phyloP scores from a whole-genome alignment of 441 rosid genomes.

The Omphalea diandra region DNA sequence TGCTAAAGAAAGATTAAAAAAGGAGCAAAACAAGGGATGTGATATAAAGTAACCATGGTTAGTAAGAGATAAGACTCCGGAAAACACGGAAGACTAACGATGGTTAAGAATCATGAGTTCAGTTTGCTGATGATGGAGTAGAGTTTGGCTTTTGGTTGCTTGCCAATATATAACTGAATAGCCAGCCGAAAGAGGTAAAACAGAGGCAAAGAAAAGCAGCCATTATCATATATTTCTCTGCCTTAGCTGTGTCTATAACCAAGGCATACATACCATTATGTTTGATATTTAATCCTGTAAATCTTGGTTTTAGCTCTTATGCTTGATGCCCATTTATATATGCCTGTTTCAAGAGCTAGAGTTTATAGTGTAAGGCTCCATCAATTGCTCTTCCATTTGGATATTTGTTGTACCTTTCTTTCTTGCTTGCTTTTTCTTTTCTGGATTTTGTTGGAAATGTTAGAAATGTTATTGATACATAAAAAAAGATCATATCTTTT shows the following conservation, averaged over 20 bases:
- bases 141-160: conserved; percentile 3
- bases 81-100: conserved; percentile 45
- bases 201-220: conserved; percentile 13
- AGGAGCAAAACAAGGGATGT: conserved; percentile 21
- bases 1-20: not conserved
- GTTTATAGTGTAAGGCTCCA: conserved; percentile 31
- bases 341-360: not conserved
- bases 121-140: conserved; percentile 13
- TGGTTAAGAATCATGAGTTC: conserved; percentile 40
- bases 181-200: not conserved
- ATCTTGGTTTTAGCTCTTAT: no score
- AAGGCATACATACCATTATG: not conserved
- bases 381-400: conserved; percentile 11
- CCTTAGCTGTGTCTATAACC: not conserved
- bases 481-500: not conserved
- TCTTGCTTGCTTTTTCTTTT: not conserved
- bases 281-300: not conserved
- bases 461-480: not conserved
- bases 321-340: not conserved
- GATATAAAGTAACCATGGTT: conserved; percentile 77
- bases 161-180: conserved; percentile 18
- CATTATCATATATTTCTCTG: conserved; percentile 5
- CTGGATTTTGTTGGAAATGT: conserved; percentile 17
- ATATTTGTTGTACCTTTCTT: not conserved
- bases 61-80: conserved; percentile 16